phyloP scores from a whole-genome alignment of 2,329 filamentous ascomycete genomes.

The Cercospora sojina region DNA sequence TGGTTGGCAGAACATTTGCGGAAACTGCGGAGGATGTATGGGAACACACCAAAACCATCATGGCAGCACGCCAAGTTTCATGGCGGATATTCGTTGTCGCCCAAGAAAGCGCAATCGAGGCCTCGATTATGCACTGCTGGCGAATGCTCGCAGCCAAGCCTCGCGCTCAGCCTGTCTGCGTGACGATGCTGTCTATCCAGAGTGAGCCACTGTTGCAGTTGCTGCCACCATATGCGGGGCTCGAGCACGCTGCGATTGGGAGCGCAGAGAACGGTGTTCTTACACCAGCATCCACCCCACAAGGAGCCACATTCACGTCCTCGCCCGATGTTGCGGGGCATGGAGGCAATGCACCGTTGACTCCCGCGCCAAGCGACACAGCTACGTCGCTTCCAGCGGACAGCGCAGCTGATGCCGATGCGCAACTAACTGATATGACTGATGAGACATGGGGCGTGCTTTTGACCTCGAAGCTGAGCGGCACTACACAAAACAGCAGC shows the following conservation, averaged over 20 bases:
- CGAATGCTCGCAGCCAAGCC: slow-evolving; percentile 28
- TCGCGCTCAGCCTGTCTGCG: slow-evolving; percentile 42
- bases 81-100: slow-evolving; percentile 73
- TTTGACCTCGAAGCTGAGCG: slow-evolving; percentile 45
- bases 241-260: slow-evolving; percentile 4
- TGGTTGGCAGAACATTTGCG: slow-evolving; percentile 60
- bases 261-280: slow-evolving; percentile 39
- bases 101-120: slow-evolving; percentile 18
- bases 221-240: slow-evolving; percentile 16
- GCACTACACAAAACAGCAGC: slow-evolving; percentile 39
- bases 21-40: slow-evolving; percentile 75
- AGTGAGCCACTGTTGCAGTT: slow-evolving; percentile 26
- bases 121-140: slow-evolving; percentile 28
- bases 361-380: slow-evolving; percentile 50
- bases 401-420: slow-evolving; percentile 55
- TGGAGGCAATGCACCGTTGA: slow-evolving; percentile 38
- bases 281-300: slow-evolving; percentile 68
- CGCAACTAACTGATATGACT: slow-evolving; percentile 67
- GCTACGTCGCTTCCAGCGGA: slow-evolving; percentile 44
- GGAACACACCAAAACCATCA: slow-evolving; percentile 69
- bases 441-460: slow-evolving; percentile 77
- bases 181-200: slow-evolving; percentile 31
- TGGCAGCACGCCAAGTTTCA: slow-evolving; percentile 66
- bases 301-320: slow-evolving; percentile 31
- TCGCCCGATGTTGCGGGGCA: slow-evolving; percentile 33